Base-by-base conservation (phyloP, 495 filamentous ascomycete genomes). In the Penicillium subrubescens region DNA sequence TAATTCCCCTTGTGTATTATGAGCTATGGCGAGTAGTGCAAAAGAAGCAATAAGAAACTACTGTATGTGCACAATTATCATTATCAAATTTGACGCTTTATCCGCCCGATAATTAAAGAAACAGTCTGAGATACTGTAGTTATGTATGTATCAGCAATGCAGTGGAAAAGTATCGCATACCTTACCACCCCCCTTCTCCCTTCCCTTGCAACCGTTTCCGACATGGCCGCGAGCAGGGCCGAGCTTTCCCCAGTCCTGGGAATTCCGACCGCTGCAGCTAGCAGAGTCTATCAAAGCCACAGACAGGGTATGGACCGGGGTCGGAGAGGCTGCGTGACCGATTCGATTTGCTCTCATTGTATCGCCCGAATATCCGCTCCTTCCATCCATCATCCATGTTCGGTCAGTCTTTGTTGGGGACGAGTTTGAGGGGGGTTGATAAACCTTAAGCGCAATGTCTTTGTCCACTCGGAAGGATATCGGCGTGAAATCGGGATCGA, bases 261-360 rank as follows among this genome's bases (percentile, higher is more conserved):
- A 67, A 46, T 56, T 12, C 59, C 63, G 46, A 54, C 62, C 35
- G 43, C 41, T 59, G 50, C 62, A 53, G 46, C 60, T 72, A 70
- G 67, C 41, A 59, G 59, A 64, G 61, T 58, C 57, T 67, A 67
- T 64, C 57, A 60, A 60, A 64, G 69, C 67, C 69, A 71, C 67
- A 19, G 62, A 55, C 67, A 65, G 59, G 64, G 64, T 55, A 69
- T 63, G 15, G 53, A 55, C 66, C 50, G n/a, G 57, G 57, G 51
- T 14, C 58, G 44, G 29, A 37, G 44, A 51, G 39, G 60, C 64
- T 56, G 62, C 57, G 63, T 70, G 68, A 67, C 67, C 55, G 57
- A 34, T 43, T 31, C 62, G 21, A 54, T 27, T 33, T 51, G n/a
- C 25, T 53, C 23, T 35, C 31, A 59, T 57, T 59, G 56, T 48